Evolutionary conservation across 306 rosid species (phyloP).

Genomic region (Luffa acutangula): DNA sequence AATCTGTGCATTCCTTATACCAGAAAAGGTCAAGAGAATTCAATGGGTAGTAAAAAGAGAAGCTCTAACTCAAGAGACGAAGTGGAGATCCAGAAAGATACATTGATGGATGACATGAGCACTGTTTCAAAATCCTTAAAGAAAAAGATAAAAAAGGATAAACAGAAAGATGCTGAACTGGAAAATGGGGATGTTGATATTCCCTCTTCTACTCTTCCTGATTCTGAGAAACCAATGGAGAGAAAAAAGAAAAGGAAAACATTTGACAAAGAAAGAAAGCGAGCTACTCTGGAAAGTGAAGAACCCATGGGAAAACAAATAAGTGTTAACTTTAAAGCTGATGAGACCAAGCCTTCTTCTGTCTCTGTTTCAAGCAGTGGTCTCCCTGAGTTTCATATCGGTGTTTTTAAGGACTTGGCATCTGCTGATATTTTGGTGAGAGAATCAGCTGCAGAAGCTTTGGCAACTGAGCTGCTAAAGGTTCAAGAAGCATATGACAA

Average conservation of each 20-base stretch:
- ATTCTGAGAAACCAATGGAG: conserved; percentile 61
- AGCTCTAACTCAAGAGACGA: conserved; percentile 24
- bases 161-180: conserved; percentile 10
- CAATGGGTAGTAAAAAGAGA: conserved; percentile 41
- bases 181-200: conserved; percentile 9
- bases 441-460: conserved; percentile 45
- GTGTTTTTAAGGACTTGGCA: conserved; percentile 83
- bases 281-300: conserved; percentile 2
- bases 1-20: background rate
- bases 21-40: background rate
- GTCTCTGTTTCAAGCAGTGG: conserved; percentile 16
- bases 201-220: conserved; percentile 6
- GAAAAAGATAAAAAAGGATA: conserved; percentile 35
- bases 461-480: conserved; percentile 61
- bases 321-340: conserved; percentile 12
- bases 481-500: conserved; percentile 65
- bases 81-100: conserved; percentile 9
- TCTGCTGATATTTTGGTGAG: conserved; percentile 33
- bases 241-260: conserved; percentile 60
- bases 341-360: background rate
- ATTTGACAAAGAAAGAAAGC: conserved; percentile 44
- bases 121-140: conserved; percentile 19
- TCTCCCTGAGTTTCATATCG: conserved; percentile 75
- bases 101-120: background rate
- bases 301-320: conserved; percentile 5